Conservation (phyloP, 129 eudicot species). For the Saussurea involucrata region DNA sequence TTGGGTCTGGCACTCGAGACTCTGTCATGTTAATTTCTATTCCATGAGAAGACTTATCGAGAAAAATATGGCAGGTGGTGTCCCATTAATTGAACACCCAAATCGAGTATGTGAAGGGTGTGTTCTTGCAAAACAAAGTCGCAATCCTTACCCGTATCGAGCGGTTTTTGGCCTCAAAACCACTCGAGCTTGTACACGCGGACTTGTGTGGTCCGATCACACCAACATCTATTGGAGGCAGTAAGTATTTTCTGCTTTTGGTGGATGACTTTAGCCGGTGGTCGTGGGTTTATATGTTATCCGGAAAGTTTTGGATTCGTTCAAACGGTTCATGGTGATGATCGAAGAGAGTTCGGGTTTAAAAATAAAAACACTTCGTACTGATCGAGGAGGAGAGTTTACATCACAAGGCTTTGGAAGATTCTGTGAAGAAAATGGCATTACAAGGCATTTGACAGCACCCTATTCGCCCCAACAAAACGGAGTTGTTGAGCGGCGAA, state of each 20-base stretch:
- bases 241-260: constrained; percentile 10
- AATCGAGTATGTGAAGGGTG: constrained; percentile 17
- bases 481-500: not conserved
- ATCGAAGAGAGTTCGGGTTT: not conserved
- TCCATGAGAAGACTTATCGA: not conserved
- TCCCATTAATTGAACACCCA: not conserved
- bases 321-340: not conserved
- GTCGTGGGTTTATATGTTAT: not conserved
- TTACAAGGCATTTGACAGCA: not conserved
- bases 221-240: not conserved
- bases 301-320: not conserved
- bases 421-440: not conserved
- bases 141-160: not conserved
- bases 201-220: constrained; percentile 17
- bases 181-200: not conserved
- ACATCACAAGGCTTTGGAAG: not conserved
- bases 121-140: constrained; percentile 1
- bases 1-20: constrained; percentile 3
- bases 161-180: not conserved
- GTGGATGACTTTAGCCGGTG: not conserved
- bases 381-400: not conserved
- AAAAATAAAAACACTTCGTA: not conserved
- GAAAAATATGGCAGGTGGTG: constrained; percentile 9
- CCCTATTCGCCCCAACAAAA: not conserved
- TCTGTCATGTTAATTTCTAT: not conserved